A percentile compares a stretch with the other conserved stretches of the same genome.
Evolutionary conservation across 2,329 filamentous ascomycete genomes (phyloP).

Genomic region (Cladosporium sp.): DNA sequence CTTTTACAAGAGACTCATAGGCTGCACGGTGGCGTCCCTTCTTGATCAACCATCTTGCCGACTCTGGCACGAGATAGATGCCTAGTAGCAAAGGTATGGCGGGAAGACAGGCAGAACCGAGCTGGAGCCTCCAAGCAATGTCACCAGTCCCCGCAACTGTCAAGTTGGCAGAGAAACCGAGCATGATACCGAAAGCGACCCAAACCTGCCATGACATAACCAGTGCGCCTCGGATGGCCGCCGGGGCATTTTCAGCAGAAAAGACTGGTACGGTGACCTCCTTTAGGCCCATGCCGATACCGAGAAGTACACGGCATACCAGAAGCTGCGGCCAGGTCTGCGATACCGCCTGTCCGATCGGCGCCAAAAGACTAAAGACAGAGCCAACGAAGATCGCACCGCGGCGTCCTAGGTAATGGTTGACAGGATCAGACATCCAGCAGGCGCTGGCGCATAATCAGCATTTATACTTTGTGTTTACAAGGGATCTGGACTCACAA

Average conservation of each 20-base stretch:
- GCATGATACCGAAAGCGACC: slow-evolving; percentile 46
- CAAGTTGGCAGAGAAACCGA: slow-evolving; percentile 39
- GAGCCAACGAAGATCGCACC: slow-evolving; percentile 36
- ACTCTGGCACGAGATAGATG: slow-evolving; percentile 36
- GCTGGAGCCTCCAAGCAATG: slow-evolving; percentile 41
- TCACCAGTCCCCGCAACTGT: slow-evolving; percentile 35
- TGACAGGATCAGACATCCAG: slow-evolving; percentile 45
- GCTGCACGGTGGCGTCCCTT: slow-evolving; percentile 43
- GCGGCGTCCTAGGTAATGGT: slow-evolving; percentile 28
- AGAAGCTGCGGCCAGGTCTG: slow-evolving; percentile 66
- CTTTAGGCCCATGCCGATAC: slow-evolving; percentile 44
- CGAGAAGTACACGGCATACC: slow-evolving; percentile 40
- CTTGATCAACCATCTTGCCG: slow-evolving; percentile 36
- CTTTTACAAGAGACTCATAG: slow-evolving; percentile 43
- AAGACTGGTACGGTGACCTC: slow-evolving; percentile 44
- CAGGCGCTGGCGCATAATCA: no score
- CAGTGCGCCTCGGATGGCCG: slow-evolving; percentile 50
- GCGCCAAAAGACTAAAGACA: slow-evolving; percentile 59
- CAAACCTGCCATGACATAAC: slow-evolving; percentile 50
- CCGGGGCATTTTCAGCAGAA: slow-evolving; percentile 52
- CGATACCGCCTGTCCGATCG: slow-evolving; percentile 54
- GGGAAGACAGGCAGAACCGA: slow-evolving; percentile 45
- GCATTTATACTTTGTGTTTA: slow-evolving; percentile 31
- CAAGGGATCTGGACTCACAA: slow-evolving; percentile 30
- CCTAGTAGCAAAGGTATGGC: slow-evolving; percentile 41